Conservation (phyloP, 2,329 filamentous ascomycete genomes). For the Penicillium sp. region DNA sequence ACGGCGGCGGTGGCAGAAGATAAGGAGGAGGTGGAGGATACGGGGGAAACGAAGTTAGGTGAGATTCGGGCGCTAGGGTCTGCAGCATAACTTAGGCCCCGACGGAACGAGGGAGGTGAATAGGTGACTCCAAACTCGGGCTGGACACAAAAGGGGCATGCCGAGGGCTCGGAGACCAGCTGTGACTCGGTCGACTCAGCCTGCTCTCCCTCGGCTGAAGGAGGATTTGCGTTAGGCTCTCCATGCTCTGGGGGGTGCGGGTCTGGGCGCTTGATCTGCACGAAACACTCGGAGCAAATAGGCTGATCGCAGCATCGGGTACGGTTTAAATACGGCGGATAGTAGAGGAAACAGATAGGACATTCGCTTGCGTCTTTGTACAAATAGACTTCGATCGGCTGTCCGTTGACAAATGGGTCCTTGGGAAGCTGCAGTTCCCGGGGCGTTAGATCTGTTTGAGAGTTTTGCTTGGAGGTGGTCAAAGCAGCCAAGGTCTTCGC, state of each 20-base stretch:
- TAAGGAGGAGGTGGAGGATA: conserved; percentile 83
- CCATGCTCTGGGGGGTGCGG: conserved; percentile 83
- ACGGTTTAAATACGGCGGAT: conserved; percentile 89
- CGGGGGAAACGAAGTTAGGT: conserved; percentile 62
- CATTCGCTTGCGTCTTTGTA: conserved; percentile 92
- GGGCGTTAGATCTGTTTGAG: conserved; percentile 68
- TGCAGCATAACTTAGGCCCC: conserved; percentile 70
- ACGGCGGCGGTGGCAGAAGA: conserved; percentile 53
- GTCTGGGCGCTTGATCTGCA: conserved; percentile 94
- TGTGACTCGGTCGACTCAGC: conserved; percentile 53
- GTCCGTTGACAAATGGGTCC: conserved; percentile 90
- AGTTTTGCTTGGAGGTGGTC: conserved; percentile 72
- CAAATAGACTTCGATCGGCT: conserved; percentile 84
- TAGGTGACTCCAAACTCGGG: conserved; percentile 97
- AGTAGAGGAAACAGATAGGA: conserved; percentile 94
- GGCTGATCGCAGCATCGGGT: conserved; percentile 94
- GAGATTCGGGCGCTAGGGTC: conserved; percentile 52
- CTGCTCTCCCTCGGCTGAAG: conserved; percentile 33
- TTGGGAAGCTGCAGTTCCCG: conserved; percentile 76
- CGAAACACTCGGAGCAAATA: conserved; percentile 98
- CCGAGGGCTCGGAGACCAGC: conserved; percentile 85
- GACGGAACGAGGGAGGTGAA: conserved; percentile 79
- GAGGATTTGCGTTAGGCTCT: conserved; percentile 43
- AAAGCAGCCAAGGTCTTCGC: conserved; percentile 86
- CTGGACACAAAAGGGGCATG: conserved; percentile 92